Conservation (phyloP, 2,329 filamentous ascomycete species). For the Fusarium sambucinum region DNA sequence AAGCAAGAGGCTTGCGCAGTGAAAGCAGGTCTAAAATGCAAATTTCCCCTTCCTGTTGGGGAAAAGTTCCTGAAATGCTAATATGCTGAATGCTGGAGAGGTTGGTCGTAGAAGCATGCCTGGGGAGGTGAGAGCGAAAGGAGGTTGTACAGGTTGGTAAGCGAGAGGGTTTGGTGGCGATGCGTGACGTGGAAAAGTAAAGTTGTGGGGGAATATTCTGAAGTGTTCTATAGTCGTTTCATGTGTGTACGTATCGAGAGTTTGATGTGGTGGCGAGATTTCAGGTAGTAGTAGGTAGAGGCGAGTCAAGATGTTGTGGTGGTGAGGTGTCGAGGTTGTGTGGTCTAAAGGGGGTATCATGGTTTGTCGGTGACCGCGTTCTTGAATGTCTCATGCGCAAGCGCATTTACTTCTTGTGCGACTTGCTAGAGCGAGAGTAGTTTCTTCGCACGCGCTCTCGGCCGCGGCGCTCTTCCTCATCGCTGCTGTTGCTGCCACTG, state of each 20-base stretch:
- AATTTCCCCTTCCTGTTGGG: conserved; percentile 21
- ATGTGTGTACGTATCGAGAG: conserved; percentile 29
- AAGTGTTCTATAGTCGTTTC: conserved; percentile 44
- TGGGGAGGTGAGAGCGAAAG: conserved; percentile 23
- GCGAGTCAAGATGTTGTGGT: conserved; percentile 15
- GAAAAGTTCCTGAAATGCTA: conserved; percentile 9
- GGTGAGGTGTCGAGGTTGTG: conserved; percentile 14
- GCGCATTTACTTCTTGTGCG: conserved; percentile 49
- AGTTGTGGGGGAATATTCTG: neutral
- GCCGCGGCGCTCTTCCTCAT: conserved; percentile 56
- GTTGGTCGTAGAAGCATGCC: conserved; percentile 1
- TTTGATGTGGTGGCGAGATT: conserved; percentile 22
- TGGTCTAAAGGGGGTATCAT: conserved; percentile 42
- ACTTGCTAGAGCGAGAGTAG: conserved; percentile 47
- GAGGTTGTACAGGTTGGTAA: conserved; percentile 25
- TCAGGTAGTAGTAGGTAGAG: conserved; percentile 13
- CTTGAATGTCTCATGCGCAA: conserved; percentile 5
- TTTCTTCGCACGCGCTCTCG: conserved; percentile 54
- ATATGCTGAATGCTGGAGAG: conserved; percentile 15
- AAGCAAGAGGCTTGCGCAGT: neutral
- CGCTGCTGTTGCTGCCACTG: conserved; percentile 56
- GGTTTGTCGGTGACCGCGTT: conserved; percentile 24
- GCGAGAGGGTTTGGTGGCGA: conserved; percentile 7
- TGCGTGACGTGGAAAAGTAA: conserved; percentile 8
- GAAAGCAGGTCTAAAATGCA: conserved; percentile 41